phyloP scores from a whole-genome alignment of 129 eudicot genomes.

The Kitagawia praeruptora region DNA sequence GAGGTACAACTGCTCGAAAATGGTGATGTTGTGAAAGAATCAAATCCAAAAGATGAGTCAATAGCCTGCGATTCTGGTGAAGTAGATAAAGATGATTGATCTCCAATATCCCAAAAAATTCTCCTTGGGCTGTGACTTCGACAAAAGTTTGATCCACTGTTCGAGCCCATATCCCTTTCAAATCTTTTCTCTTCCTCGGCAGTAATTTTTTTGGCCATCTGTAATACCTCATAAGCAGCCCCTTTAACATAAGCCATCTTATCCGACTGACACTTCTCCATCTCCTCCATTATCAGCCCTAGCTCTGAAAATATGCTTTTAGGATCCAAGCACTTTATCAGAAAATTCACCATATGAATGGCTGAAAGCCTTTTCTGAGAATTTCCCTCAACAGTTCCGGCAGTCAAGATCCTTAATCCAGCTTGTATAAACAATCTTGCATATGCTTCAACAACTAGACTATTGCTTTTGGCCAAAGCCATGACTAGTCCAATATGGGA shows the following conservation, averaged over 20 bases:
- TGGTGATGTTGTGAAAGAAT: conserved; percentile 45
- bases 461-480: conserved; percentile 74
- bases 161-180: conserved; percentile 29
- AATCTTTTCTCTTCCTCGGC: conserved; percentile 37
- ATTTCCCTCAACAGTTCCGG: conserved; percentile 46
- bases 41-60: conserved; percentile 45
- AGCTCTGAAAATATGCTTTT: conserved; percentile 65
- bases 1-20: conserved; percentile 31
- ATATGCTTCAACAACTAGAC: conserved; percentile 65
- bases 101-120: conserved; percentile 30
- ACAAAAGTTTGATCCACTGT: conserved; percentile 38
- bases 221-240: conserved; percentile 80
- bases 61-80: conserved; percentile 71
- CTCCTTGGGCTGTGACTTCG: conserved; percentile 25
- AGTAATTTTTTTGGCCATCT: conserved; percentile 58
- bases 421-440: conserved; percentile 59
- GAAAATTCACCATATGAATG: conserved; percentile 77
- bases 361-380: conserved; percentile 76
- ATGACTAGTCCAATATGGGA: conserved; percentile 78
- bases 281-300: conserved; percentile 53
- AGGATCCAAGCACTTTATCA: conserved; percentile 76
- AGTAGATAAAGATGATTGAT: conserved; percentile 41
- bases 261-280: conserved; percentile 77
- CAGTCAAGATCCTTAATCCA: conserved; percentile 54
- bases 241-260: conserved; percentile 81